A percentile compares a stretch with the other conserved stretches of the same genome.
Conservation (phyloP, 1,284 basidiomycete genomes). For the Polyporus tsugae region DNA sequence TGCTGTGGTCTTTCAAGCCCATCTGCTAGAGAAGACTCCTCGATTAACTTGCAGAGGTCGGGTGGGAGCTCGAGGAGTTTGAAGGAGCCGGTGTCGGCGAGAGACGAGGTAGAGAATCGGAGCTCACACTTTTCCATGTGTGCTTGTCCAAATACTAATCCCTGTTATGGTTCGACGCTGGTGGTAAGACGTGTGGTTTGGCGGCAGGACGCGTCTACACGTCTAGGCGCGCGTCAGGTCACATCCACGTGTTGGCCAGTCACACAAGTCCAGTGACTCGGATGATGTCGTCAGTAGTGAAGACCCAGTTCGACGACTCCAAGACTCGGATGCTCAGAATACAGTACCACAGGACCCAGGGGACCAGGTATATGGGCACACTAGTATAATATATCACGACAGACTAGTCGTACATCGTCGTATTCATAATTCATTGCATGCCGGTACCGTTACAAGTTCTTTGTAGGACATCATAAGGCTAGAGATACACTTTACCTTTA, state of each 20-base stretch:
- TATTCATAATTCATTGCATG: background rate
- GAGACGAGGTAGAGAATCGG: slow-evolving; percentile 58
- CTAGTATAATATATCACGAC: background rate
- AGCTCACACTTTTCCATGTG: slow-evolving; percentile 58
- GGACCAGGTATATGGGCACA: background rate
- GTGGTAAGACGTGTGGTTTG: background rate
- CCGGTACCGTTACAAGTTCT: background rate
- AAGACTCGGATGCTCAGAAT: too few species aligned
- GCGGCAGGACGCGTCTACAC: background rate
- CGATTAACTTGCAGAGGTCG: slow-evolving; percentile 60
- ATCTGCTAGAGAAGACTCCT: slow-evolving; percentile 38
- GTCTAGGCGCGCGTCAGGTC: background rate
- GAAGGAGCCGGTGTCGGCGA: slow-evolving; percentile 57
- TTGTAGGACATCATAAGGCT: background rate
- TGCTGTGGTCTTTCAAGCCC: slow-evolving; percentile 20
- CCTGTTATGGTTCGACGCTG: background rate
- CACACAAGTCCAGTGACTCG: background rate
- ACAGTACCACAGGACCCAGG: too few species aligned
- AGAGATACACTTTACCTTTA: slow-evolving; percentile 1
- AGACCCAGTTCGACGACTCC: too few species aligned
- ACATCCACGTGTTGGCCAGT: slow-evolving; percentile 1
- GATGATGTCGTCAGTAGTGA: too few species aligned
- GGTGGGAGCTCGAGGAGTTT: slow-evolving; percentile 75
- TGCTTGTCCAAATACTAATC: too few species aligned
- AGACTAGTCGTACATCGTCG: background rate